Evolutionary conservation across 306 rosid species (phyloP), one percentile per base, ranked within the genome.

Genomic region (Cajanus cajan): DNA sequence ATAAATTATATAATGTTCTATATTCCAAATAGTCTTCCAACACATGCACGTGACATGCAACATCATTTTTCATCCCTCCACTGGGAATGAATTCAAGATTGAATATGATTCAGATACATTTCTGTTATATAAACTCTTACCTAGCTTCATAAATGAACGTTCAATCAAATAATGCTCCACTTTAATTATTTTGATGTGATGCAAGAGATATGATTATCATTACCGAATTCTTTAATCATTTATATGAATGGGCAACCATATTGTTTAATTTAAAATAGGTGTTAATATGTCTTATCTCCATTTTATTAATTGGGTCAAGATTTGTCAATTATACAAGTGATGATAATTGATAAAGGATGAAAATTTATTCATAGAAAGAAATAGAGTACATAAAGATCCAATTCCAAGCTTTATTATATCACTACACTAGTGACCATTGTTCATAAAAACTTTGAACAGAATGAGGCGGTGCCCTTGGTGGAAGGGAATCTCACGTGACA

Each of bases 401-500:
- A 15, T 6, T 15, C 5, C 2, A 57, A 2, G 36, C 55, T 48
- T 47, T 28, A 21, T 36, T 28, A 28, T 28, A 40, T 28, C 67
- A 59, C 39, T 58, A 13, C 63, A 55, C 10, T 13, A 13, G 36
- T 21, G 36, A 24, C n/a, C 64, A 63, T 36, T 34, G 47, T 62
- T 37, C 12, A 45, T 54, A n/a, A 18, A 41, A 69, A 6, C 33
- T 45, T 18, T n/a, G 1, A 40, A 54, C 21, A 5, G 25, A 11
- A 4, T 7, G 13, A 80, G 90, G 84, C 87, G 89, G 88, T 88
- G 92, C 89, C 94, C 81, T 43, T 16, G 0, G 76, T 9, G 15
- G 44, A 40, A 76, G 83, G 92, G 85, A 77, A 90, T 78, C 57
- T 48, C 92, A 82, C 78, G 87, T 83, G 89, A 90, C 82, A 82